Evolutionary conservation across 2,329 filamentous ascomycete genomes (phyloP).

Genomic region (Diaporthe sp.): DNA sequence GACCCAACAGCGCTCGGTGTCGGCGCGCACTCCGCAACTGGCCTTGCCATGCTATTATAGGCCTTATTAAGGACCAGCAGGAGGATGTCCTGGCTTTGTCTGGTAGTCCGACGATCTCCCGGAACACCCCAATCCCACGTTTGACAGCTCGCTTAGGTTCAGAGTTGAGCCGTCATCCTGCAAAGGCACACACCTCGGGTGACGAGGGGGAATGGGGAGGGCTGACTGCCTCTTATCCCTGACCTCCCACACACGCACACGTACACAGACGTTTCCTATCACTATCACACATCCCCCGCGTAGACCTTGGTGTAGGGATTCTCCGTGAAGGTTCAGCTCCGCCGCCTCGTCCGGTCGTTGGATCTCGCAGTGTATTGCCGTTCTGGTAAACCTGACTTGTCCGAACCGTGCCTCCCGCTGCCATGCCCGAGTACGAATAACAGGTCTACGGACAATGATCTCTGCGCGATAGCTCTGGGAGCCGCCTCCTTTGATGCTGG

Average conservation of each 20-base stretch:
- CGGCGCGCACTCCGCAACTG: background rate
- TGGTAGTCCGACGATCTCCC: conserved; percentile 26
- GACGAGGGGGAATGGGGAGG: background rate
- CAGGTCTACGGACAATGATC: conserved; percentile 13
- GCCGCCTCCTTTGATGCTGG: conserved; percentile 36
- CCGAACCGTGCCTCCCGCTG: background rate
- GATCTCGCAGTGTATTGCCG: conserved; percentile 10
- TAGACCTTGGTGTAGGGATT: conserved; percentile 16
- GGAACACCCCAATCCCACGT: conserved; percentile 29
- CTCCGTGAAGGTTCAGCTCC: conserved; percentile 5
- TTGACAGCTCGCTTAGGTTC: conserved; percentile 38
- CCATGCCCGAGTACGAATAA: conserved; percentile 8
- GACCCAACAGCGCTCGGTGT: background rate
- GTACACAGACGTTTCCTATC: conserved; percentile 3
- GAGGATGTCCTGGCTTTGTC: background rate
- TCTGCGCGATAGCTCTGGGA: conserved; percentile 32
- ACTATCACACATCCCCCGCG: conserved; percentile 15
- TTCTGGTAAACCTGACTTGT: background rate
- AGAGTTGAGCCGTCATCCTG: conserved; percentile 2
- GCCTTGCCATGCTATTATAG: conserved; percentile 12
- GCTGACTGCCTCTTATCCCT: background rate
- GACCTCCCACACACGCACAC: background rate
- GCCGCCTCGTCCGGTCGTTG: conserved; percentile 17
- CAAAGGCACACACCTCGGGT: background rate
- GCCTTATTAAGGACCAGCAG: conserved; percentile 31